Evolutionary conservation across 192 early-diverging fungal species (phyloP), one percentile per base, ranked within the genome.

Genomic region (Oehlia diaphana): DNA sequence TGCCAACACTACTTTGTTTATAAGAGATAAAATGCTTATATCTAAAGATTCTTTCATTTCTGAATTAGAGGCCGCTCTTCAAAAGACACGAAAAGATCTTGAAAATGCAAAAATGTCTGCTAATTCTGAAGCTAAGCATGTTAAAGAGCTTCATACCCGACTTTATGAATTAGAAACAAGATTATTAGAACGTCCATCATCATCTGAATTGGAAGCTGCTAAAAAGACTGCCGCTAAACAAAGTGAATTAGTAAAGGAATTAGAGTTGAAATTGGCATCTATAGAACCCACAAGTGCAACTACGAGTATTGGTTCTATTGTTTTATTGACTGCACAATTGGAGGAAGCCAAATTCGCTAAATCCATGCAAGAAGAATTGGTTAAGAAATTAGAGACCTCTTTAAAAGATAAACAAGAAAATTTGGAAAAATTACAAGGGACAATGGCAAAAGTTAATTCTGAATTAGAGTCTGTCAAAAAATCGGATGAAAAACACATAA

Each of bases 51-150:
- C 31, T 37, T 37, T 21, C 3, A 70, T 70, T 39, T 12, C 35
- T n/a, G 35, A 70, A 23, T 42, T 70, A 10, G 39, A 70, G 9
- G 14, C 19, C 6, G 19, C 9, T n/a, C 21, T 70, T n/a, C 68
- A 70, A 44, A 39, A 70, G 5, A 70, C 13, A 37, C 14, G 37
- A 70, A 4, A 37, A 2, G 35, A 70, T 10, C 68, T 42, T 44
- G 68, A 70, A 70, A 70, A 31, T 65, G 64, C 64, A 23, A 65
- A 65, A 65, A 28, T 65, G 7, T 65, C 9, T 13, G 28, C n/a
- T 28, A 65, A 3, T 26, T 23, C 28, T 26, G 23, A 65, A 28
- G 0, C 72, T 33, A 47, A 6, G 12, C 23, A n/a, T 26, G 64
- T 65, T 65, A 65, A 65, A 65, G 26, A 65, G 3, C 64, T 65